Conservation (phyloP, 1,284 basidiomycete species). For the Paramarasmius palmivorus region DNA sequence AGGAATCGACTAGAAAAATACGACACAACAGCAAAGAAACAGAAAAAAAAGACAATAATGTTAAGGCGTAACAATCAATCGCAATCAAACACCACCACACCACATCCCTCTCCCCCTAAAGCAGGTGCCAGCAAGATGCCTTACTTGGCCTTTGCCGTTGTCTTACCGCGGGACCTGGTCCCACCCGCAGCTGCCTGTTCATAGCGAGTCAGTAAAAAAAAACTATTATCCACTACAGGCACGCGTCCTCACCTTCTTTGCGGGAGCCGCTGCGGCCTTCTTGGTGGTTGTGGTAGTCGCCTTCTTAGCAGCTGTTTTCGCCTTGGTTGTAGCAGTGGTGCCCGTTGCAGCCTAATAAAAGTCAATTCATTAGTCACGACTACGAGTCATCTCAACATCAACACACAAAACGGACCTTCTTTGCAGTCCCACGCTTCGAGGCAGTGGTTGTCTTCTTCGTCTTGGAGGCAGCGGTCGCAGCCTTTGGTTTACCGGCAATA, state of each 20-base stretch:
- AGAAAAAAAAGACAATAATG: slow-evolving; percentile 4
- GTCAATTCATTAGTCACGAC: slow-evolving; percentile 3
- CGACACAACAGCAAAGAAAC: not conserved
- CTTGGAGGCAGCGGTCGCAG: no score
- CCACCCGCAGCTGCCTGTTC: slow-evolving; percentile 23
- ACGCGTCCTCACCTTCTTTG: slow-evolving; percentile 26
- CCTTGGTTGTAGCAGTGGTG: slow-evolving; percentile 33
- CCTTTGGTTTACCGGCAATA: slow-evolving; percentile 36
- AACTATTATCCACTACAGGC: slow-evolving; percentile 12
- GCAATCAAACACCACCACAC: not conserved
- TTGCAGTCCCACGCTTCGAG: slow-evolving; percentile 27
- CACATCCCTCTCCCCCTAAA: not conserved
- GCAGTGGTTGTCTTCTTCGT: slow-evolving; percentile 38
- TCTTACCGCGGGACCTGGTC: slow-evolving; percentile 35
- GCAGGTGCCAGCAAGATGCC: slow-evolving; percentile 19
- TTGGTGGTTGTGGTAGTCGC: slow-evolving; percentile 29
- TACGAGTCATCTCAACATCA: slow-evolving; percentile 1
- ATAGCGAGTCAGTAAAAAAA: slow-evolving; percentile 7
- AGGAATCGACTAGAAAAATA: not conserved
- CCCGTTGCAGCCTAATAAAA: slow-evolving; percentile 35
- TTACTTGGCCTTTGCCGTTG: slow-evolving; percentile 34
- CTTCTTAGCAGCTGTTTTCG: slow-evolving; percentile 40
- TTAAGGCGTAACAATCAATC: not conserved
- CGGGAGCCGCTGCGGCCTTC: slow-evolving; percentile 29
- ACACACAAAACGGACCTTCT: slow-evolving; percentile 28